phyloP scores from a whole-genome alignment of 257 asterid species.

The Salvia splendens region DNA sequence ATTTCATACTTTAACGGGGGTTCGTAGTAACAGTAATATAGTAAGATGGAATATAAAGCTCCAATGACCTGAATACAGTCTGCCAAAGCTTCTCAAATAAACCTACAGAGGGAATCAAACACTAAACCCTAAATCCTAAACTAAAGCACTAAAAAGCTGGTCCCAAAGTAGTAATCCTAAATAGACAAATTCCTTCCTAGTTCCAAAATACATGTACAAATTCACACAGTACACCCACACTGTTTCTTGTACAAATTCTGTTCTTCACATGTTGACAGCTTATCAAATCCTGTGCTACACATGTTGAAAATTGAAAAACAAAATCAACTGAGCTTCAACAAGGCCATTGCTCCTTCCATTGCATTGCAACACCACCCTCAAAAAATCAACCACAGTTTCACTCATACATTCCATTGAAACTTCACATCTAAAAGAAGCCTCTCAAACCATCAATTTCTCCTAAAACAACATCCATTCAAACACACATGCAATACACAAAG shows the following conservation, averaged over 20 bases:
- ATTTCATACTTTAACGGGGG: too few species aligned
- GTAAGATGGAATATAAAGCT: background rate
- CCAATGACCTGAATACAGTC: background rate
- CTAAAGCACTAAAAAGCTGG: background rate
- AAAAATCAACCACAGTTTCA: too few species aligned
- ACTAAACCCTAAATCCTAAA: background rate
- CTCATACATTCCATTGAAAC: conserved; percentile 4
- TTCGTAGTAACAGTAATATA: too few species aligned
- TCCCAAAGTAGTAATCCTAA: conserved; percentile 21
- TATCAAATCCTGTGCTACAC: conserved; percentile 18
- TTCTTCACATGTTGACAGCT: background rate
- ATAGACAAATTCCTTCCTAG: background rate
- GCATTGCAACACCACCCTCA: conserved; percentile 1
- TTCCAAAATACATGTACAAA: conserved; percentile 16
- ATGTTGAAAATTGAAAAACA: conserved; percentile 7
- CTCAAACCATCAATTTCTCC: conserved; percentile 9
- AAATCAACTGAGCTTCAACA: background rate
- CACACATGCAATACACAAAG: conserved; percentile 23
- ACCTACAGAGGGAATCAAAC: background rate
- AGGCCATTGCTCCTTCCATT: conserved; percentile 11
- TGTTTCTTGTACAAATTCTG: conserved; percentile 14
- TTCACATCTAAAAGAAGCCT: conserved; percentile 12
- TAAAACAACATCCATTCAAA: conserved; percentile 10
- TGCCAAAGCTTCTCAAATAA: background rate
- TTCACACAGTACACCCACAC: conserved; percentile 15